phyloP scores from a whole-genome alignment of 306 rosid species.

The Citrullus amarus region DNA sequence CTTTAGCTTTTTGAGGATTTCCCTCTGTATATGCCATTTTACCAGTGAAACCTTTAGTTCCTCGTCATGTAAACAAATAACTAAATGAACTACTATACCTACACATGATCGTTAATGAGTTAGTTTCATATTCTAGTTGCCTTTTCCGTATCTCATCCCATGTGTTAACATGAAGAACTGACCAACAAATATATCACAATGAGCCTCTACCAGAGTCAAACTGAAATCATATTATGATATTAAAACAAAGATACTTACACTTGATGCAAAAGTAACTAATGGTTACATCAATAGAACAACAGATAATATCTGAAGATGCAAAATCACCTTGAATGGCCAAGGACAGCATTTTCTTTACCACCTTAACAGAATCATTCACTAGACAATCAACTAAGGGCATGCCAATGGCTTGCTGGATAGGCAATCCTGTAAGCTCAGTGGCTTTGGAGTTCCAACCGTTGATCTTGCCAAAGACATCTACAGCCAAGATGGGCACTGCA shows the following conservation, averaged over 20 bases:
- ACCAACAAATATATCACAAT: background rate
- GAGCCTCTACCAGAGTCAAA: background rate
- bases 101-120: background rate
- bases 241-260: background rate
- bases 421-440: constrained; percentile 28
- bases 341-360: constrained; percentile 24
- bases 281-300: background rate
- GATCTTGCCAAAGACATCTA: constrained; percentile 21
- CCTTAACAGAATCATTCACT: constrained; percentile 25
- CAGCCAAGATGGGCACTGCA: constrained; percentile 34
- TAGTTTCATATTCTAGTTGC: background rate
- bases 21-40: background rate
- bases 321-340: constrained; percentile 25
- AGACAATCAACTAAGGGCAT: constrained; percentile 22
- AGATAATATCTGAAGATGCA: background rate
- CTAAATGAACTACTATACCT: background rate
- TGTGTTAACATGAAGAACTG: background rate
- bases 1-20: background rate
- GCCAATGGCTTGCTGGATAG: constrained; percentile 27
- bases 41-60: background rate
- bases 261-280: background rate
- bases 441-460: constrained; percentile 37
- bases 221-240: background rate
- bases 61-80: background rate
- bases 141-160: background rate